Evolutionary conservation across 2,329 filamentous ascomycete species (phyloP).

Genomic region (Ascochyta pisi): DNA sequence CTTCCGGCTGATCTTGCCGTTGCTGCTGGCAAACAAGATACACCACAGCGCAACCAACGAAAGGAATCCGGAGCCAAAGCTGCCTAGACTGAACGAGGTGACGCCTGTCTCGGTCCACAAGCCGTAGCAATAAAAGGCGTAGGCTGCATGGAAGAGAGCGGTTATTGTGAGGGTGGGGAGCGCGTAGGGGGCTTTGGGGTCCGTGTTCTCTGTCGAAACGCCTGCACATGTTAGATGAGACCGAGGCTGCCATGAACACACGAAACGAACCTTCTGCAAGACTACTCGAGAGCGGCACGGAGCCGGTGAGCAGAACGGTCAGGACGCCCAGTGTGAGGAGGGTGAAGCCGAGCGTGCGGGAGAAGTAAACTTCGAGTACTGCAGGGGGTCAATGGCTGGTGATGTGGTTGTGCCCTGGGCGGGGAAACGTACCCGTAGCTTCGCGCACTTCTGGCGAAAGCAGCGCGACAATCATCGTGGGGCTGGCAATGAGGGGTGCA

Average conservation of each 20-base stretch:
- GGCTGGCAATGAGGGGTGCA: constrained; percentile 64
- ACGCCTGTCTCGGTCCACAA: constrained; percentile 66
- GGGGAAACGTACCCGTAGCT: constrained; percentile 56
- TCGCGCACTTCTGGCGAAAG: constrained; percentile 64
- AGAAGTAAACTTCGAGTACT: constrained; percentile 76
- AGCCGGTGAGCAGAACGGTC: constrained; percentile 73
- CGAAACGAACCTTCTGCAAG: constrained; percentile 41
- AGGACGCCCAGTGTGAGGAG: constrained; percentile 70
- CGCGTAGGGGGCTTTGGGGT: constrained; percentile 57
- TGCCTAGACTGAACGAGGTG: constrained; percentile 66
- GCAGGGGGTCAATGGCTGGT: constrained; percentile 9
- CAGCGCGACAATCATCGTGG: constrained; percentile 67
- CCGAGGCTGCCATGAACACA: neutral
- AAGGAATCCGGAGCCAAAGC: constrained; percentile 63
- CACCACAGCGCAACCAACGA: constrained; percentile 71
- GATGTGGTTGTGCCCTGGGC: neutral
- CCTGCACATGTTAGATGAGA: constrained; percentile 26
- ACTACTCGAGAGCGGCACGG: constrained; percentile 68
- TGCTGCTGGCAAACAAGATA: constrained; percentile 63
- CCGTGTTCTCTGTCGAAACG: constrained; percentile 42
- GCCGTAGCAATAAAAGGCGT: constrained; percentile 67
- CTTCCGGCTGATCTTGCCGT: constrained; percentile 65
- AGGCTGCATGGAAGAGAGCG: constrained; percentile 67
- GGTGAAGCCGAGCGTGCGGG: constrained; percentile 71
- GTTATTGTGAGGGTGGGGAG: constrained; percentile 71